These are phyloP conservation scores for Penicillium freii DNA, from an alignment of 2,329 filamentous ascomycete genomes.

Conservation along the genomic window DNA sequence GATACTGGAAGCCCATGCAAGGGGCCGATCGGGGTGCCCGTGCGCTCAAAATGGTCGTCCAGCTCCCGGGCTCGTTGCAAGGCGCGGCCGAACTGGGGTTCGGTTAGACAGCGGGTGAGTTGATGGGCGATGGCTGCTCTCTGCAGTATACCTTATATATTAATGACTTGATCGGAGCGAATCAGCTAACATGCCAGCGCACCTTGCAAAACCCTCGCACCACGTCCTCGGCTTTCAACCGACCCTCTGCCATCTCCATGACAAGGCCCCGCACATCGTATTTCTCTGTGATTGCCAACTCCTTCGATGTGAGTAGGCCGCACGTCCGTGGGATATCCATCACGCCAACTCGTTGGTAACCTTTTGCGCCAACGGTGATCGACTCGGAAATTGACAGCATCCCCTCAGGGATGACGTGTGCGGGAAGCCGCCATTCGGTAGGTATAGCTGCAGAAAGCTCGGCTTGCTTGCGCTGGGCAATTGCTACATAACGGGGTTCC, in stretches of 20 bases:
- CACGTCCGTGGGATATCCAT: conserved; percentile 53
- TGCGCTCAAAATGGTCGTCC: conserved; percentile 44
- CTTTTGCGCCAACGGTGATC: conserved; percentile 30
- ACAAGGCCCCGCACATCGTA: conserved; percentile 47
- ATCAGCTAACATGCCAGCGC: background rate
- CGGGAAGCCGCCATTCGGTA: conserved; percentile 39
- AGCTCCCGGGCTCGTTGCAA: conserved; percentile 49
- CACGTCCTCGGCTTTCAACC: conserved; percentile 47
- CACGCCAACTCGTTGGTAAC: conserved; percentile 40
- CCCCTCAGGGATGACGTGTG: conserved; percentile 32
- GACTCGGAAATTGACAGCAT: conserved; percentile 40
- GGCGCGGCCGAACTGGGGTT: conserved; percentile 54
- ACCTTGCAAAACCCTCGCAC: conserved; percentile 55
- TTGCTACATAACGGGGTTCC: conserved; percentile 29
- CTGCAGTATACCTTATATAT: conserved; percentile 15
- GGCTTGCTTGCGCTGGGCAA: conserved; percentile 41
- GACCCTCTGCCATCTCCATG: conserved; percentile 32
- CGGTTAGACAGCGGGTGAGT: conserved; percentile 51
- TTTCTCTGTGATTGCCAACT: conserved; percentile 56
- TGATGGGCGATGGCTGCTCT: conserved; percentile 42
- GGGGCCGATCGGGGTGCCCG: conserved; percentile 52
- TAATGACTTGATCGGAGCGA: background rate
- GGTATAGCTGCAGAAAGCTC: conserved; percentile 41
- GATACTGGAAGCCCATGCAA: conserved; percentile 63
- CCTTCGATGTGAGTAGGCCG: conserved; percentile 51